Conservation (phyloP, 164 flowering plant genomes). For the Aristolochia contorta region DNA sequence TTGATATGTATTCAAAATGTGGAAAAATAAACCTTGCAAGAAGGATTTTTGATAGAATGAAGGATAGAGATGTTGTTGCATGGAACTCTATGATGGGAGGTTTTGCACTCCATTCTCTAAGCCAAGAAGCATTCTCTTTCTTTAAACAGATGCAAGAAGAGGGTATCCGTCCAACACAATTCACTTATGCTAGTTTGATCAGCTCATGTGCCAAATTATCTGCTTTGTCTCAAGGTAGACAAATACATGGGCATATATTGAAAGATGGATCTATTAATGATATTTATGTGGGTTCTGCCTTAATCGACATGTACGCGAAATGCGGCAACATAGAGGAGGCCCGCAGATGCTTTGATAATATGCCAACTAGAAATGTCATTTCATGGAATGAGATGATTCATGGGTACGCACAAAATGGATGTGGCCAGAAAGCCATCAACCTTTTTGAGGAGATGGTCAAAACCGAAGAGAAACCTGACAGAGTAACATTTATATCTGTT, state of each 20-base stretch:
- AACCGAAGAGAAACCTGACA: constrained; percentile 49
- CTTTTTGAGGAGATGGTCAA: constrained; percentile 49
- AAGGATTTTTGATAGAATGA: constrained; percentile 30
- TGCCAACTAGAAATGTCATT: constrained; percentile 46
- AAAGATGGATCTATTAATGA: constrained; percentile 33
- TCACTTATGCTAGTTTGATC: constrained; percentile 49
- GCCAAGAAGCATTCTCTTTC: constrained; percentile 44
- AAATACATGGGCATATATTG: constrained; percentile 49
- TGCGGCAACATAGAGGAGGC: constrained; percentile 61
- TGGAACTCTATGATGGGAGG: constrained; percentile 81
- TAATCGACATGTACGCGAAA: constrained; percentile 70
- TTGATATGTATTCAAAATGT: constrained; percentile 63
- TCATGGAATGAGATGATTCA: constrained; percentile 90
- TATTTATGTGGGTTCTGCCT: constrained; percentile 70
- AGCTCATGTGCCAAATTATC: constrained; percentile 53
- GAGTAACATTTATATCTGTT: constrained; percentile 57
- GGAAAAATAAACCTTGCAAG: constrained; percentile 39
- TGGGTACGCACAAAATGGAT: constrained; percentile 82
- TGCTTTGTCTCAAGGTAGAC: constrained; percentile 54
- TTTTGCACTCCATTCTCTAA: constrained; percentile 41
- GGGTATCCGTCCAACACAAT: constrained; percentile 47
- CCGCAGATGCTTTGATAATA: constrained; percentile 34
- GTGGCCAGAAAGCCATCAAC: constrained; percentile 47
- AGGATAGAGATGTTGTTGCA: constrained; percentile 49
- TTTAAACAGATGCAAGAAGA: constrained; percentile 47